Evolutionary conservation across 257 asterid species (phyloP).

Genomic region (Fraxinus cuspidata): DNA sequence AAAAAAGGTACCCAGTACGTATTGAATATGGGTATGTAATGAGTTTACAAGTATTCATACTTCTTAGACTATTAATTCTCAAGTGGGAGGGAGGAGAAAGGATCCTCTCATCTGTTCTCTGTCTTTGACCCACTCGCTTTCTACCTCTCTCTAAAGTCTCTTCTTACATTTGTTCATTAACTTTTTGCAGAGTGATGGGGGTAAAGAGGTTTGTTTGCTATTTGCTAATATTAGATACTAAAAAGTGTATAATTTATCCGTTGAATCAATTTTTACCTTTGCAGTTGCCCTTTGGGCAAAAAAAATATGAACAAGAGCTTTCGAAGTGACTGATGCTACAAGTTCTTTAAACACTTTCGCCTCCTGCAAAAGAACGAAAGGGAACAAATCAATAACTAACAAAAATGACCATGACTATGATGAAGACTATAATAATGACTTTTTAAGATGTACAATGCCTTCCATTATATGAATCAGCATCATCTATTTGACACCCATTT

Average conservation of each 20-base stretch:
- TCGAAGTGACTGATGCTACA: constrained; percentile 66
- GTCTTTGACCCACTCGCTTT: neutral
- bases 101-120: neutral
- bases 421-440: neutral
- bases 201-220: neutral
- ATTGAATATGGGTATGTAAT: too few relatives aligned
- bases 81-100: neutral
- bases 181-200: neutral
- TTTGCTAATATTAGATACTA: constrained; percentile 6
- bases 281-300: constrained; percentile 83
- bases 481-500: neutral
- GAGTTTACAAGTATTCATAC: too few relatives aligned
- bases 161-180: neutral
- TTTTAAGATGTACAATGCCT: neutral
- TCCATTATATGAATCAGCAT: neutral
- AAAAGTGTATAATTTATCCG: constrained; percentile 15
- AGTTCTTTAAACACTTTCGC: constrained; percentile 58
- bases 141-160: neutral
- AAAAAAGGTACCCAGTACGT: too few relatives aligned
- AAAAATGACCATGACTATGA: neutral
- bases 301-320: constrained; percentile 90
- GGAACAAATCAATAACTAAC: neutral
- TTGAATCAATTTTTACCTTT: constrained; percentile 56
- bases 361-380: constrained; percentile 52
- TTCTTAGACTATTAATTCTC: too few relatives aligned